phyloP scores from a whole-genome alignment of 164 flowering plant species.

The Tetracentron sinense region DNA sequence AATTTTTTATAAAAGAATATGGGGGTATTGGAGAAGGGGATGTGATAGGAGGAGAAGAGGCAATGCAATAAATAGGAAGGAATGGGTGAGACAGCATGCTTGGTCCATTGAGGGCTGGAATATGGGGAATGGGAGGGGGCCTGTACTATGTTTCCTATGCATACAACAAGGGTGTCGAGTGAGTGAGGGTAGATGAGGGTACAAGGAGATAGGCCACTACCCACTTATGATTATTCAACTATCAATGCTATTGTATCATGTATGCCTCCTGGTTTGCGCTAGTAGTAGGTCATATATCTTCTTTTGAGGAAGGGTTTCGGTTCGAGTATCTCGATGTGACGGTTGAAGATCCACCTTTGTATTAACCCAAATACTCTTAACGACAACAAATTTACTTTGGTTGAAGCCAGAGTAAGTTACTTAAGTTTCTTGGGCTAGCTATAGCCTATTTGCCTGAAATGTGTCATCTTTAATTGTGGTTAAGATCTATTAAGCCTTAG shows the following conservation, averaged over 20 bases:
- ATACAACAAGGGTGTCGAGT: constrained; percentile 44
- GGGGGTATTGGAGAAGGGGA: constrained; percentile 2
- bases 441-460: too few relatives aligned
- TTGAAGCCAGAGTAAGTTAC: too few relatives aligned
- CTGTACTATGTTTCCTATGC: constrained; percentile 56
- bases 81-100: constrained; percentile 48
- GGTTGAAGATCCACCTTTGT: too few relatives aligned
- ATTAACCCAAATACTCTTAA: too few relatives aligned
- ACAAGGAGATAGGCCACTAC: constrained; percentile 32
- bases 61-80: constrained; percentile 17
- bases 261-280: too few relatives aligned
- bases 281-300: too few relatives aligned
- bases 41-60: constrained; percentile 18
- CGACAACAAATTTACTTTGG: too few relatives aligned
- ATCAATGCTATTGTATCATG: constrained; percentile 33
- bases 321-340: too few relatives aligned
- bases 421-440: too few relatives aligned
- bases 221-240: constrained; percentile 35
- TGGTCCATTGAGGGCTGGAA: constrained; percentile 30
- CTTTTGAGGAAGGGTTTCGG: too few relatives aligned
- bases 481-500: too few relatives aligned
- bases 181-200: constrained; percentile 31
- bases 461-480: too few relatives aligned
- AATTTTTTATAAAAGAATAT: not conserved
- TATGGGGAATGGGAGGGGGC: constrained; percentile 34